phyloP scores from a whole-genome alignment of 768 basidiomycete species.

The Agaricus blazei region DNA sequence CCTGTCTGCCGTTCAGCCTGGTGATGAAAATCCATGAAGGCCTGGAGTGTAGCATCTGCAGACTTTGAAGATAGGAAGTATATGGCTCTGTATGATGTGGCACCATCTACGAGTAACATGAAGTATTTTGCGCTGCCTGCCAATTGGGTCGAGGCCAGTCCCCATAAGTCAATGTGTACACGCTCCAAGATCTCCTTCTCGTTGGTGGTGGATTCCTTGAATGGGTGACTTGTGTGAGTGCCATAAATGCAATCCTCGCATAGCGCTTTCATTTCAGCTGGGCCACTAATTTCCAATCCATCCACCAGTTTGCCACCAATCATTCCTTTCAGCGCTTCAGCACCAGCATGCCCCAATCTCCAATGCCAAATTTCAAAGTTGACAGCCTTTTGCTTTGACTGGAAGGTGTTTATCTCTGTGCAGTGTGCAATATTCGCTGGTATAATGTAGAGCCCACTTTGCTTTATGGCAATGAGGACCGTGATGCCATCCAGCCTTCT shows the following conservation, averaged over 20 bases:
- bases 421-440: too few relatives aligned
- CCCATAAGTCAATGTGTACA: constrained; percentile 21
- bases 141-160: constrained; percentile 14
- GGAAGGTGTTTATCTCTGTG: too few relatives aligned
- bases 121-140: constrained; percentile 18
- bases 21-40: constrained; percentile 11
- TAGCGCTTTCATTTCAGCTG: too few relatives aligned
- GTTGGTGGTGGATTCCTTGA: constrained; percentile 14
- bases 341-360: too few relatives aligned
- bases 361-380: too few relatives aligned
- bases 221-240: constrained; percentile 17
- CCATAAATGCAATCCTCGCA: constrained; percentile 25
- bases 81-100: constrained; percentile 8
- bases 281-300: too few relatives aligned
- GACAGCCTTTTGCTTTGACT: too few relatives aligned
- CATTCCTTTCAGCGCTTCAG: too few relatives aligned
- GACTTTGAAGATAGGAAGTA: constrained; percentile 20
- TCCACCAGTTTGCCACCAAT: too few relatives aligned
- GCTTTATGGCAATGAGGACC: too few relatives aligned
- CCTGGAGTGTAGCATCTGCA: constrained; percentile 10
- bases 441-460: too few relatives aligned
- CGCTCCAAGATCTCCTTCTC: constrained; percentile 15
- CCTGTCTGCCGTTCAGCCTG: constrained; percentile 16
- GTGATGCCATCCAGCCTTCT: too few relatives aligned
- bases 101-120: constrained; percentile 20